Conservation (phyloP, 352 stramenopile genomes). For the Globisporangium okanoganense region DNA sequence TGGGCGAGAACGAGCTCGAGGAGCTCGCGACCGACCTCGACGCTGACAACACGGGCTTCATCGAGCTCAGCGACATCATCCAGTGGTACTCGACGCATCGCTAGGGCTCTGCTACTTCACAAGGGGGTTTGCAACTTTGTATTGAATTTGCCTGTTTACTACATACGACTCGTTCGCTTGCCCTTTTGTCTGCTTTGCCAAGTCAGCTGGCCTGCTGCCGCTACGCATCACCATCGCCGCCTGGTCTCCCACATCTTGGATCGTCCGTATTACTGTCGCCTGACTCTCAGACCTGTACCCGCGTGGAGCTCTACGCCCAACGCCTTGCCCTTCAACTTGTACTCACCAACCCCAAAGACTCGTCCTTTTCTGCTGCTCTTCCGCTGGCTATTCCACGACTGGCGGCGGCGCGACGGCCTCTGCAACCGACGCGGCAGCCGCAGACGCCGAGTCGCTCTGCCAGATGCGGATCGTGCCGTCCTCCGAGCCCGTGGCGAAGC, state of each 20-base stretch:
- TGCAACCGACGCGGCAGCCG: constrained; percentile 55
- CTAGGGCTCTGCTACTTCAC: constrained; percentile 10
- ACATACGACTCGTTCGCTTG: background rate
- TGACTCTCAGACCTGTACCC: background rate
- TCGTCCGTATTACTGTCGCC: no score
- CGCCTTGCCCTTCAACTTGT: background rate
- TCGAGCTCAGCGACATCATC: constrained; percentile 80
- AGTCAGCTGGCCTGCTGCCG: background rate
- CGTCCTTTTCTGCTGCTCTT: background rate
- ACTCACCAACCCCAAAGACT: constrained; percentile 6
- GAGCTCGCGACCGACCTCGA: constrained; percentile 70
- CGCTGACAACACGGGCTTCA: constrained; percentile 69
- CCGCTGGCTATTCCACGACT: constrained; percentile 10
- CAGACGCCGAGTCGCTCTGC: constrained; percentile 76
- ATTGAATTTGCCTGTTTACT: constrained; percentile 15
- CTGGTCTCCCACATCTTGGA: constrained; percentile 1
- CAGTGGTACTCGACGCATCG: constrained; percentile 72
- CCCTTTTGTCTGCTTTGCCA: background rate
- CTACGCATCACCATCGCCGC: background rate
- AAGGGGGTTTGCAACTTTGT: constrained; percentile 12
- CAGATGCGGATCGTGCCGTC: constrained; percentile 98
- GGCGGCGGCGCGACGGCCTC: constrained; percentile 31
- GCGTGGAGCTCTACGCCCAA: background rate
- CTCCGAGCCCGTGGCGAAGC: constrained; percentile 95
- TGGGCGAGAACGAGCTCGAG: constrained; percentile 59